Conservation (phyloP, 106 monocot genomes). For the Acorus calamus region DNA sequence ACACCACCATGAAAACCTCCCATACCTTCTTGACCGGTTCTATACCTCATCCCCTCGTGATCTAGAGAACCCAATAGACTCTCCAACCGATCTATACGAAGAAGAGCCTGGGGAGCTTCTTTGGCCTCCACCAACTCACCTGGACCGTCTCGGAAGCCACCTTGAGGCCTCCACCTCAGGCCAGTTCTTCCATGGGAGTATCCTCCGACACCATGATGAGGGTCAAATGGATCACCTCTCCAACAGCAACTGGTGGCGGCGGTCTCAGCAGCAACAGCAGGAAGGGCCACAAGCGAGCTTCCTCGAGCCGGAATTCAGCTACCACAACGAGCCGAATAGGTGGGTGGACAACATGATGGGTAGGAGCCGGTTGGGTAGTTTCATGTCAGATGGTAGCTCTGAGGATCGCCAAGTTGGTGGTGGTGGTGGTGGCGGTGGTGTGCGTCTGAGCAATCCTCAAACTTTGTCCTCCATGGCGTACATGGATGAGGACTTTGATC, state of each 20-base stretch:
- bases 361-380: too few relatives aligned
- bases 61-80: neutral
- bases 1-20: constrained; percentile 36
- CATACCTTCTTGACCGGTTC: constrained; percentile 65
- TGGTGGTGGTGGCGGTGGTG: neutral
- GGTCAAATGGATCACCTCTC: neutral
- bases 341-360: constrained; percentile 25
- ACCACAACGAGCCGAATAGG: neutral
- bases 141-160: constrained; percentile 31
- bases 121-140: constrained; percentile 3
- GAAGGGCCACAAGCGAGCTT: constrained; percentile 33
- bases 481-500: constrained; percentile 28
- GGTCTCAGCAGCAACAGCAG: constrained; percentile 2
- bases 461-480: constrained; percentile 25
- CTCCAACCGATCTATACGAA: constrained; percentile 1
- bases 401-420: constrained; percentile 15
- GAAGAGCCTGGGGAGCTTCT: neutral
- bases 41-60: constrained; percentile 28
- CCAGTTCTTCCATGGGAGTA: constrained; percentile 19
- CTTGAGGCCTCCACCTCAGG: constrained; percentile 58
- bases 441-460: constrained; percentile 7
- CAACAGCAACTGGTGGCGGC: constrained; percentile 47
- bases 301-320: constrained; percentile 34
- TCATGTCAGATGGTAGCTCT: constrained; percentile 12
- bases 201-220: constrained; percentile 2